These are phyloP conservation scores for Phaffomyces antillensis DNA, from an alignment of 805 yeast genomes.

Conservation along the genomic window DNA sequence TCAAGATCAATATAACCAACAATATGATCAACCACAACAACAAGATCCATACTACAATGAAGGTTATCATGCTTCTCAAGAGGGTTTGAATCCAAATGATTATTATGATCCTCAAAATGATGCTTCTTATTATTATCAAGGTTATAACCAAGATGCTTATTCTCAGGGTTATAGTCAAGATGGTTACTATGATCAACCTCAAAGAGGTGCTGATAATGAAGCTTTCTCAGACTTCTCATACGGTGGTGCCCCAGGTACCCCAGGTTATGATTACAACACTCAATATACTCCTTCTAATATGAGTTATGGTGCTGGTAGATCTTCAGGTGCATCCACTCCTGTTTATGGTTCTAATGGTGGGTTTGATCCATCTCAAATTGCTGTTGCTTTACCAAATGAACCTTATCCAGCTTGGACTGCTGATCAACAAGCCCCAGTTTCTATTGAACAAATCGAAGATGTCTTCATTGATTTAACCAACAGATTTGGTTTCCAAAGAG, in stretches of 20 bases:
- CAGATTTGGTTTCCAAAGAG: slow-evolving; percentile 87
- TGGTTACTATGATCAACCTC: slow-evolving; percentile 47
- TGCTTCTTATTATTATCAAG: slow-evolving; percentile 37
- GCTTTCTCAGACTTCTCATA: slow-evolving; percentile 63
- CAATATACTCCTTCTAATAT: slow-evolving; percentile 82
- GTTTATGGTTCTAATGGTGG: slow-evolving; percentile 62
- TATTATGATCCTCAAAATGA: slow-evolving; percentile 25
- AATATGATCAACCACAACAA: slow-evolving; percentile 32
- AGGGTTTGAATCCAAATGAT: slow-evolving; percentile 22
- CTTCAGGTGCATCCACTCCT: slow-evolving; percentile 94
- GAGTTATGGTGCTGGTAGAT: slow-evolving; percentile 79
- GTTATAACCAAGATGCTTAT: slow-evolving; percentile 37
- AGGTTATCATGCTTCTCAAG: slow-evolving; percentile 27
- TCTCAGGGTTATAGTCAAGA: slow-evolving; percentile 28
- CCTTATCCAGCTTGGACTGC: slow-evolving; percentile 99
- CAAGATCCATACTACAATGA: slow-evolving; percentile 35
- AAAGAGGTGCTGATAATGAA: slow-evolving; percentile 41
- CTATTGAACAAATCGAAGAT: slow-evolving; percentile 82
- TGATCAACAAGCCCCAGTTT: slow-evolving; percentile 83
- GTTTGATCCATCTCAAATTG: slow-evolving; percentile 53
- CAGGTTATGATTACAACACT: slow-evolving; percentile 58
- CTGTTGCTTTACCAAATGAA: slow-evolving; percentile 73
- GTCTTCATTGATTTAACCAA: slow-evolving; percentile 76
- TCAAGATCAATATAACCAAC: slow-evolving; percentile 25
- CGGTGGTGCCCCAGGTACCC: slow-evolving; percentile 58